These are phyloP conservation scores for Agaricus subrufescens DNA, from an alignment of 768 basidiomycete genomes.

Conservation along the genomic window DNA sequence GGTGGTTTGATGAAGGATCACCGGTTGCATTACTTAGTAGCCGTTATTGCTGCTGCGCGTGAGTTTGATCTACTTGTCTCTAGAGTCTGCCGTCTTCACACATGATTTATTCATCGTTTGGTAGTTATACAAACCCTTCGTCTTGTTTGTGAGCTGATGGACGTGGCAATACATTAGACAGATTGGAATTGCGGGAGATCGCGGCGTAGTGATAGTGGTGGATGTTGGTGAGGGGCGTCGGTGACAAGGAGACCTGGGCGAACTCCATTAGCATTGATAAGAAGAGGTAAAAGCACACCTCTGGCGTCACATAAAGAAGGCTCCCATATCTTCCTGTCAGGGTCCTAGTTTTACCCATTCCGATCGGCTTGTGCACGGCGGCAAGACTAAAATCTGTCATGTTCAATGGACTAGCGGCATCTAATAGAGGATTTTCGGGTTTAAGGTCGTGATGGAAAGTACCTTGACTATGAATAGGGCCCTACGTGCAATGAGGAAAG, in stretches of 20 bases:
- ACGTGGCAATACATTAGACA: too few species aligned
- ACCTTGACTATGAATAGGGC: conserved; percentile 82
- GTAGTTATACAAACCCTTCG: conserved; percentile 18
- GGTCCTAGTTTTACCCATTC: conserved; percentile 66
- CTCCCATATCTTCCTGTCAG: conserved; percentile 87
- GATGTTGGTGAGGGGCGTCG: too few species aligned
- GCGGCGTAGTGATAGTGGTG: too few species aligned
- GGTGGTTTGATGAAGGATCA: conserved; percentile 55
- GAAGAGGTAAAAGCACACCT: conserved; percentile 44
- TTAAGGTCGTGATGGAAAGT: conserved; percentile 97
- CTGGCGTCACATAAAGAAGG: conserved; percentile 91
- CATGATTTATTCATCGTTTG: conserved; percentile 67
- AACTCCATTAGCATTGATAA: not conserved
- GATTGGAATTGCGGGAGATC: too few species aligned
- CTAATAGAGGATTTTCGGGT: conserved; percentile 91
- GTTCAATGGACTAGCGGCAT: conserved; percentile 80
- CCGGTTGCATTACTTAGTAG: conserved; percentile 57
- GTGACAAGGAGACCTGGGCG: conserved; percentile 29
- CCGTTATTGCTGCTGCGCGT: conserved; percentile 49
- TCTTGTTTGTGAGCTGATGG: too few species aligned
- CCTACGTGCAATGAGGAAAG: conserved; percentile 32
- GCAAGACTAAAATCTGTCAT: conserved; percentile 95
- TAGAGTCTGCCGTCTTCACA: conserved; percentile 33
- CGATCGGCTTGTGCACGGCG: conserved; percentile 82
- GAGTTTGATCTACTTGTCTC: conserved; percentile 14